These are phyloP conservation scores for Hypoxylon fragiforme DNA, from an alignment of 495 filamentous ascomycete genomes.

Conservation along the genomic window DNA sequence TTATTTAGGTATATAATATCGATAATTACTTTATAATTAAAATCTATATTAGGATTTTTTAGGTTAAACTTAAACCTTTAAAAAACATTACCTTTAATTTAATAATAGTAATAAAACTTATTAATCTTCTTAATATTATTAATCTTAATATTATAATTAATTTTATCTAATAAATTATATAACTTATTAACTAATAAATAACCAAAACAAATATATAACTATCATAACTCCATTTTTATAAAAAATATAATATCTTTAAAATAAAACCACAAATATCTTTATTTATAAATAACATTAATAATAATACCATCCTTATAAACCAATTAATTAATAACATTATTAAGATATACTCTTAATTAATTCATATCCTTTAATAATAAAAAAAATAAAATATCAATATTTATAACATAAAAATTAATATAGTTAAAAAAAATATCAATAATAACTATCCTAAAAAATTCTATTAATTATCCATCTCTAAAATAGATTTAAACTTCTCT, in stretches of 20 bases:
- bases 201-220: not conserved
- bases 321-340: not conserved
- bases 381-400: not conserved
- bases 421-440: conserved; percentile 1
- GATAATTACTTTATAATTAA: not conserved
- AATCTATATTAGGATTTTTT: not conserved
- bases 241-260: not conserved
- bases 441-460: not conserved
- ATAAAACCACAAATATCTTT: not conserved
- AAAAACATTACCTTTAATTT: not conserved
- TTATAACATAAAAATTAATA: conserved; percentile 1
- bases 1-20: not conserved
- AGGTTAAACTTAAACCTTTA: not conserved
- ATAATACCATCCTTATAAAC: not conserved
- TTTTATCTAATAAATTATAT: not conserved
- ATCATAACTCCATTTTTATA: not conserved
- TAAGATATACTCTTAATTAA: not conserved
- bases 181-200: not conserved
- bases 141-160: not conserved
- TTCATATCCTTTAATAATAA: not conserved
- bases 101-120: not conserved
- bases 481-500: not conserved
- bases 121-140: not conserved
- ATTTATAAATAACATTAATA: not conserved
- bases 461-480: not conserved